phyloP scores from a whole-genome alignment of 257 asterid species.

The Salvia splendens region DNA sequence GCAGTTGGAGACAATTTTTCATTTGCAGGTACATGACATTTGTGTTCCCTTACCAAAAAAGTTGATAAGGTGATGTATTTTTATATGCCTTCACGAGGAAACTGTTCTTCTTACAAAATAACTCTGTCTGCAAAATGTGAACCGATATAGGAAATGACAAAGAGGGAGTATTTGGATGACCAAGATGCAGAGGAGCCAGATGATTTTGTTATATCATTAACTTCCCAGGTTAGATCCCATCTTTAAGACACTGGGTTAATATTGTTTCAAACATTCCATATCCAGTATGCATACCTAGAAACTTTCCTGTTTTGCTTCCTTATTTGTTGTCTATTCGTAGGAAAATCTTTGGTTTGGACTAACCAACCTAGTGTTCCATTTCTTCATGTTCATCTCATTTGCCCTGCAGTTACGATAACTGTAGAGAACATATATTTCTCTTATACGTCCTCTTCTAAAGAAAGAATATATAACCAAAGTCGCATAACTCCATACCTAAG shows the following conservation, averaged over 20 bases:
- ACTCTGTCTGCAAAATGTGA: conserved; percentile 33
- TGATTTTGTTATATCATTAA: conserved; percentile 86
- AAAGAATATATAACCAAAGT: neutral
- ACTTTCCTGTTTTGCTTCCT: too few species aligned
- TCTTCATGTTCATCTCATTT: conserved; percentile 18
- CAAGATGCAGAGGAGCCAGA: conserved; percentile 99
- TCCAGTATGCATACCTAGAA: too few species aligned
- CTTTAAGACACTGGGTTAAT: conserved; percentile 12
- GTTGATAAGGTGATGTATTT: neutral
- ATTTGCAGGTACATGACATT: conserved; percentile 71
- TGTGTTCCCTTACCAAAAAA: conserved; percentile 6
- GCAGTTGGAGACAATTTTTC: conserved; percentile 95
- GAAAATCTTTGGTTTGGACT: neutral
- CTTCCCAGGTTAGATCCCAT: conserved; percentile 71
- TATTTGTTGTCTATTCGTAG: too few species aligned
- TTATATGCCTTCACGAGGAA: conserved; percentile 20
- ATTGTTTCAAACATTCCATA: too few species aligned
- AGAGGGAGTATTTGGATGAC: conserved; percentile 87
- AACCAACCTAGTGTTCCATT: conserved; percentile 1
- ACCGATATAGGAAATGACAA: conserved; percentile 76
- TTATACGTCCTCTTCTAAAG: neutral
- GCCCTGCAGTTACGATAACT: neutral
- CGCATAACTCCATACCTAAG: neutral
- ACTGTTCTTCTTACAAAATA: conserved; percentile 22
- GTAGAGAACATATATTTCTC: conserved; percentile 4